Conservation (phyloP, 371 early-diverging fungal genomes). For the Paraphysoderma sedebokerense region DNA sequence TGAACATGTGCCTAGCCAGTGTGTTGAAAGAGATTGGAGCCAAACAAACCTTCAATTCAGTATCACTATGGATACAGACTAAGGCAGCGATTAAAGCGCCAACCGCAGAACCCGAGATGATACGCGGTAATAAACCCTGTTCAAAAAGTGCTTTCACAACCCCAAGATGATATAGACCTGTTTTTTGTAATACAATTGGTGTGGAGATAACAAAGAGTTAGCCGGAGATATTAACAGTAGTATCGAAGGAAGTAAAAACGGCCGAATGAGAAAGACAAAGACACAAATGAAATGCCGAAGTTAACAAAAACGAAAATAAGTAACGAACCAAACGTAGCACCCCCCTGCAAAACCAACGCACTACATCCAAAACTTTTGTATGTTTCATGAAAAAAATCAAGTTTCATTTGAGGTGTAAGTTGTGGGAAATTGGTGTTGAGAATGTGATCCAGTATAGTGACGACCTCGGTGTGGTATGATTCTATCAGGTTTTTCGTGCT, state of each 20-base stretch:
- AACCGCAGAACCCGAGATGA: constrained; percentile 50
- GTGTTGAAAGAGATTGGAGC: neutral
- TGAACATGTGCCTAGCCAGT: neutral
- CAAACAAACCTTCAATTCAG: constrained; percentile 32
- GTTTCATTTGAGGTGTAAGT: constrained; percentile 29
- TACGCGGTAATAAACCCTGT: constrained; percentile 40
- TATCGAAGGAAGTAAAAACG: too few species aligned
- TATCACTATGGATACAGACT: constrained; percentile 49
- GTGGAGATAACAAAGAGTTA: too few species aligned
- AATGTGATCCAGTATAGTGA: constrained; percentile 35
- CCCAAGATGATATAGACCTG: constrained; percentile 51
- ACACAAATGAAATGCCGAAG: too few species aligned
- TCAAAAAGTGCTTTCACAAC: constrained; percentile 51
- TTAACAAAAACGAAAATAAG: neutral
- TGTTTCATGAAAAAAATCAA: constrained; percentile 49
- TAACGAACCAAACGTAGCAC: constrained; percentile 38
- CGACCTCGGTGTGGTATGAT: constrained; percentile 46
- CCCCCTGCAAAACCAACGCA: constrained; percentile 50
- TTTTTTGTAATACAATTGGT: too few species aligned
- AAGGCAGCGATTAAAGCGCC: constrained; percentile 55
- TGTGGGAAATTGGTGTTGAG: constrained; percentile 19
- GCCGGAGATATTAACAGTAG: too few species aligned
- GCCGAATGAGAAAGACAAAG: neutral
- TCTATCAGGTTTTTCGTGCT: constrained; percentile 51
- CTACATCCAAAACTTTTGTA: constrained; percentile 47